Evolutionary conservation across 1,139 yeast species (phyloP).

Genomic region (Saccharomyces uvarum): DNA sequence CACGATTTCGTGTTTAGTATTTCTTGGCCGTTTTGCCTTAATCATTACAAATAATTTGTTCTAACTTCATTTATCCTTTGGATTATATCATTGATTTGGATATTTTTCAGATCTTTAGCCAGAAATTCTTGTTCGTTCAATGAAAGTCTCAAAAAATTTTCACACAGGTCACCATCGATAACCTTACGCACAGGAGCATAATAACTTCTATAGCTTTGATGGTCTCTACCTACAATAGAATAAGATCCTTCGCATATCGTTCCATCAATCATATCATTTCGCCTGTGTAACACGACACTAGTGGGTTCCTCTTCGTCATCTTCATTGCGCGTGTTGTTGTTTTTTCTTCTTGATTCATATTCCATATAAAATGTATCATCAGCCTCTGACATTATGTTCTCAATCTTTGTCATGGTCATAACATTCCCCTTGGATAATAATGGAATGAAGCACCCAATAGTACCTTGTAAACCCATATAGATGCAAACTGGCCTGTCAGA

Average conservation of each 20-base stretch:
- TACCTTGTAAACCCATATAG: slow-evolving; percentile 75
- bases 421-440: slow-evolving; percentile 56
- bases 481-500: slow-evolving; percentile 57
- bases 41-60: slow-evolving; percentile 18
- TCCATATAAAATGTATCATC: slow-evolving; percentile 17
- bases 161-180: slow-evolving; percentile 85
- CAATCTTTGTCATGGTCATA: slow-evolving; percentile 50
- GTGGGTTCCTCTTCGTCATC: slow-evolving; percentile 1
- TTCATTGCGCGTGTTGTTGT: neutral
- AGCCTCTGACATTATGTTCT: slow-evolving; percentile 40
- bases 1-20: neutral
- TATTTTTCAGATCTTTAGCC: slow-evolving; percentile 11
- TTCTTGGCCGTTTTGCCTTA: neutral
- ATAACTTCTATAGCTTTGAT: slow-evolving; percentile 61
- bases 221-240: slow-evolving; percentile 57
- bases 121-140: slow-evolving; percentile 19
- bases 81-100: slow-evolving; percentile 10
- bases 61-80: slow-evolving; percentile 22
- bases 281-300: slow-evolving; percentile 1
- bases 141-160: slow-evolving; percentile 28
- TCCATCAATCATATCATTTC: slow-evolving; percentile 21
- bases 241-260: slow-evolving; percentile 30
- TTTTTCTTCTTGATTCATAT: slow-evolving; percentile 9
- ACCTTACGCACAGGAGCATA: slow-evolving; percentile 70
- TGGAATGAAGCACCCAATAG: slow-evolving; percentile 68